Conservation (phyloP, 176 grass and related monocot genomes). For the Carex pumila region DNA sequence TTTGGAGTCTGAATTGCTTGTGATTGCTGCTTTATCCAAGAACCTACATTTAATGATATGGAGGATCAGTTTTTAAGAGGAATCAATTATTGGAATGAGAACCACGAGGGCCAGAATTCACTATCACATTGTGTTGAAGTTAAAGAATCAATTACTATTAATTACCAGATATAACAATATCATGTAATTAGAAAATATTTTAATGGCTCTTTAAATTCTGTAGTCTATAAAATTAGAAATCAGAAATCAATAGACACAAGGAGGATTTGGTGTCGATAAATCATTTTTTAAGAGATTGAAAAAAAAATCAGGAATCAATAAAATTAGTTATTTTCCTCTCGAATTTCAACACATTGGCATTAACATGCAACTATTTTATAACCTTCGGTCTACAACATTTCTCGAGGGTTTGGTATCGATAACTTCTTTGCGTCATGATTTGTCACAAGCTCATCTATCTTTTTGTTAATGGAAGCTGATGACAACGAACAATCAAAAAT, state of each 20-base stretch:
- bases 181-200: too few species aligned
- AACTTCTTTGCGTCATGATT: background rate
- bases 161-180: too few species aligned
- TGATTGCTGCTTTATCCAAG: constrained; percentile 61
- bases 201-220: too few species aligned
- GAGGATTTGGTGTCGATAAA: too few species aligned
- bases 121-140: too few species aligned
- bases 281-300: too few species aligned
- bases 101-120: background rate
- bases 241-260: too few species aligned
- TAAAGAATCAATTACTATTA: too few species aligned
- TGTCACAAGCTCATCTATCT: too few species aligned
- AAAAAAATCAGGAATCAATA: too few species aligned
- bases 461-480: background rate
- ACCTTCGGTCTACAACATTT: background rate
- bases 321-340: too few species aligned
- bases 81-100: background rate
- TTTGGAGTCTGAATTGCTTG: background rate
- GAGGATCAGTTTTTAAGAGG: background rate
- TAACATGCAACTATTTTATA: background rate
- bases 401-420: background rate
- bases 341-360: background rate
- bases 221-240: too few species aligned
- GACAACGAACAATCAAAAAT: background rate
- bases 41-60: constrained; percentile 26